Evolutionary conservation across 2,329 filamentous ascomycete species (phyloP).

Genomic region (Blastomyces parvus): DNA sequence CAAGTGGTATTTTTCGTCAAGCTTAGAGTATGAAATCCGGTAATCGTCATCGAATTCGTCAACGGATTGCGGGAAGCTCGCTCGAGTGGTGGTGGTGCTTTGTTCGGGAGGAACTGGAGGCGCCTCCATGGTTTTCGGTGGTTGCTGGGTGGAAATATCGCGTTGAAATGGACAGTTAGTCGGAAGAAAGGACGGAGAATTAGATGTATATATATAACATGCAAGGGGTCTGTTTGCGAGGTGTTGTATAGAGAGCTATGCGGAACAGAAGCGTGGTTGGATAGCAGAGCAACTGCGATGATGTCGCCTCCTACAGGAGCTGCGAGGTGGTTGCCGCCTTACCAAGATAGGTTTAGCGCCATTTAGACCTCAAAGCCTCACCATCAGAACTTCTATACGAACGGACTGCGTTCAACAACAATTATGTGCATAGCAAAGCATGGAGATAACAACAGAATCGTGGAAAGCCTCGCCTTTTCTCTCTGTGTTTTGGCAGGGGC

Average conservation of each 20-base stretch:
- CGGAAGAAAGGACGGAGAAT: not conserved
- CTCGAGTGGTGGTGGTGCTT: slow-evolving; percentile 5
- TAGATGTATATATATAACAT: not conserved
- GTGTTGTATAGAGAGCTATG: no score
- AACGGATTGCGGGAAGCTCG: slow-evolving; percentile 45
- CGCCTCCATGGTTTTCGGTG: slow-evolving; percentile 10
- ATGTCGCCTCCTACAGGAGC: no score
- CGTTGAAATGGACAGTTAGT: not conserved
- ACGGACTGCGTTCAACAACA: no score
- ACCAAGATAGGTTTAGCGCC: no score
- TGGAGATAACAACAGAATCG: not conserved
- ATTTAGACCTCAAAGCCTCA: no score
- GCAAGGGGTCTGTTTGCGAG: no score
- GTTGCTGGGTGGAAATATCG: not conserved
- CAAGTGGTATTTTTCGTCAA: slow-evolving; percentile 71
- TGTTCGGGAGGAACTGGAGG: slow-evolving; percentile 1
- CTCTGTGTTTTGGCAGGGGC: no score
- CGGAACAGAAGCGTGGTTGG: no score
- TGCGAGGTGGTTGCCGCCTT: no score
- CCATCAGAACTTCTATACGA: no score
- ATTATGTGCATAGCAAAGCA: not conserved
- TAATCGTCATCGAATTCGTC: slow-evolving; percentile 66
- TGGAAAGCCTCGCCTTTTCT: not conserved
- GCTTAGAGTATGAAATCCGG: slow-evolving; percentile 76
- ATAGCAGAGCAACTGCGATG: no score